Evolutionary conservation across 2,329 filamentous ascomycete genomes (phyloP).

Genomic region (Talaromyces sp.): DNA sequence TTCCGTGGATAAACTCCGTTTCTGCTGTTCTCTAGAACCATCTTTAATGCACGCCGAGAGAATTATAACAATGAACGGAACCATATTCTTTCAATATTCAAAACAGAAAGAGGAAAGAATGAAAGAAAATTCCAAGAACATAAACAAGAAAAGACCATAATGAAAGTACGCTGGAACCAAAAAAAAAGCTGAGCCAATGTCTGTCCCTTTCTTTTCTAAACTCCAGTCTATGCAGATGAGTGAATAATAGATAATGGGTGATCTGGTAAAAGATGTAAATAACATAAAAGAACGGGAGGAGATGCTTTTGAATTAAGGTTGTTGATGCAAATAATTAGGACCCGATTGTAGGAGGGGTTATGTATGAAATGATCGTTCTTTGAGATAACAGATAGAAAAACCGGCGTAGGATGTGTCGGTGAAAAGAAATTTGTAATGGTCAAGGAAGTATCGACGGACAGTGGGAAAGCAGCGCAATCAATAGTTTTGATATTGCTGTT

Average conservation of each 20-base stretch:
- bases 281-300: neutral
- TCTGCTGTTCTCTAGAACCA: neutral
- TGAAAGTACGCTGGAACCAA: neutral
- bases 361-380: neutral
- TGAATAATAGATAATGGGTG: neutral
- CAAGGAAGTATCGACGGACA: neutral
- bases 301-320: neutral
- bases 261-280: neutral
- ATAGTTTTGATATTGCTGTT: slow-evolving; percentile 1
- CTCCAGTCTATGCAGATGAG: slow-evolving; percentile 2
- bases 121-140: neutral
- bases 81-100: neutral
- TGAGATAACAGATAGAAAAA: neutral
- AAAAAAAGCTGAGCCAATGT: neutral
- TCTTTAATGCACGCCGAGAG: too few species aligned
- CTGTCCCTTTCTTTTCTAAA: neutral
- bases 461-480: neutral
- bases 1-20: too few species aligned
- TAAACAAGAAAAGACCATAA: neutral
- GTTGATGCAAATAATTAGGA: neutral
- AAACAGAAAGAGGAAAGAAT: neutral
- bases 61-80: neutral
- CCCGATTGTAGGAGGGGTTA: neutral
- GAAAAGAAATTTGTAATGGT: neutral
- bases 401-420: neutral